Conservation (phyloP, 1,139 yeast species). For the Candida neerlandica region DNA sequence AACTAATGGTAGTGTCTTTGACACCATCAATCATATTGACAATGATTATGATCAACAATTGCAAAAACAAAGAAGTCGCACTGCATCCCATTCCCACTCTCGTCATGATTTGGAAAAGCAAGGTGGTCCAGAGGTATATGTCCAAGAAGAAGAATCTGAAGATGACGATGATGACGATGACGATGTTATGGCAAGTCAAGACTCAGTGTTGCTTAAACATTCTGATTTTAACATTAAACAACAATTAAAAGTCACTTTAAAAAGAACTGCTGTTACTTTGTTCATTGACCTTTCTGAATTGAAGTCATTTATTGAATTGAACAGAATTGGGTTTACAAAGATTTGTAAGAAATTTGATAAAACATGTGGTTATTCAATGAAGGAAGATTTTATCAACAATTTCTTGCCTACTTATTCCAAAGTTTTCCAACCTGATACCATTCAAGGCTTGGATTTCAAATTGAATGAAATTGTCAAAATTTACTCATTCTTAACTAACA, state of each 20-base stretch:
- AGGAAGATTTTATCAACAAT: slow-evolving; percentile 50
- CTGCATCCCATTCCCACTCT: neutral
- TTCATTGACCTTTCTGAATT: slow-evolving; percentile 83
- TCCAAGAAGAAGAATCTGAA: slow-evolving; percentile 34
- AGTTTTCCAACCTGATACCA: slow-evolving; percentile 48
- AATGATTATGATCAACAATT: slow-evolving; percentile 14
- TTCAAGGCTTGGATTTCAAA: slow-evolving; percentile 44
- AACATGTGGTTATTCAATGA: slow-evolving; percentile 63
- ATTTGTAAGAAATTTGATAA: slow-evolving; percentile 91
- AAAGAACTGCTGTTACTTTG: slow-evolving; percentile 63
- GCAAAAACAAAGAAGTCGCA: slow-evolving; percentile 6
- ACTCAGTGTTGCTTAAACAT: slow-evolving; percentile 46
- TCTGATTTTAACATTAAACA: slow-evolving; percentile 49
- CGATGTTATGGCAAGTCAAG: slow-evolving; percentile 34
- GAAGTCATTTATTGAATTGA: slow-evolving; percentile 77
- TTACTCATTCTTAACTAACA: slow-evolving; percentile 48
- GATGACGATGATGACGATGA: slow-evolving; percentile 48
- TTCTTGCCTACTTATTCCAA: slow-evolving; percentile 46
- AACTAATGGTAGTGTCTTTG: slow-evolving; percentile 33
- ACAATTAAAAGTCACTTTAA: slow-evolving; percentile 66
- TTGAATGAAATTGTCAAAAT: slow-evolving; percentile 51
- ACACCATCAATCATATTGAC: slow-evolving; percentile 28
- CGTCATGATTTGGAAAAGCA: slow-evolving; percentile 22
- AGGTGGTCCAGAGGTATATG: slow-evolving; percentile 20
- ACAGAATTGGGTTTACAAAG: slow-evolving; percentile 85